phyloP scores from a whole-genome alignment of 1,284 basidiomycete species.

The Trichosporon sp. region DNA sequence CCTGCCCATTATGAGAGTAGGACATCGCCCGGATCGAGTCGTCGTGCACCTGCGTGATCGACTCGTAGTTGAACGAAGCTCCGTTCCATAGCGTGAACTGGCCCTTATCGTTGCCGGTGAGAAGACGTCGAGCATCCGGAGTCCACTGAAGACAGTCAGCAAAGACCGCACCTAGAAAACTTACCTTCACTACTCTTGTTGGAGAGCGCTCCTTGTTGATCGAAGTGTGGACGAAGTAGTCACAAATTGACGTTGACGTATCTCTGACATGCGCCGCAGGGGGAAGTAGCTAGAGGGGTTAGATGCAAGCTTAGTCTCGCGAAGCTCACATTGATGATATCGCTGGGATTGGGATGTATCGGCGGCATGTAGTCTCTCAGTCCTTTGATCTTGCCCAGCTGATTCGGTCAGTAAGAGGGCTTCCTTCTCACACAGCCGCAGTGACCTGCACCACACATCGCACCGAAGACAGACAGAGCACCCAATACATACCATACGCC shows the following conservation, averaged over 20 bases:
- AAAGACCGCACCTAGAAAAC: constrained; percentile 37
- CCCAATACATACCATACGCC: constrained; percentile 62
- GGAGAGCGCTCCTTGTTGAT: constrained; percentile 98
- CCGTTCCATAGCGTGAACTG: constrained; percentile 99
- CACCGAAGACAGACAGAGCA: not conserved
- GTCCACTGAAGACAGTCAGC: constrained; percentile 65
- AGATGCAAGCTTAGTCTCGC: not conserved
- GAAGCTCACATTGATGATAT: constrained; percentile 68
- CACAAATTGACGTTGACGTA: constrained; percentile 83
- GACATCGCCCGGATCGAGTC: constrained; percentile 81
- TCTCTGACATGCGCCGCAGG: constrained; percentile 85
- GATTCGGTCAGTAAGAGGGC: constrained; percentile 50
- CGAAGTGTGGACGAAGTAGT: constrained; percentile 94
- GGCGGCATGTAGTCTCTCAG: constrained; percentile 67
- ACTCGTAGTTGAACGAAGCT: constrained; percentile 98
- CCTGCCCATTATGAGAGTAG: constrained; percentile 86
- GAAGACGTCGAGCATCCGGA: constrained; percentile 81
- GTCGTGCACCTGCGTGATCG: constrained; percentile 96
- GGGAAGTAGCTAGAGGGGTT: constrained; percentile 83
- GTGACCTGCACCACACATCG: not conserved
- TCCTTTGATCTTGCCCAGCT: constrained; percentile 64
- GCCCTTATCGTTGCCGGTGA: constrained; percentile 93
- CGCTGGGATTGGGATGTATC: constrained; percentile 72
- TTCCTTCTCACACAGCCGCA: too few relatives aligned
- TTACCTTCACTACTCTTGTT: constrained; percentile 84